Base-by-base conservation (phyloP, 768 basidiomycete genomes). In the Grammothele lineata region DNA sequence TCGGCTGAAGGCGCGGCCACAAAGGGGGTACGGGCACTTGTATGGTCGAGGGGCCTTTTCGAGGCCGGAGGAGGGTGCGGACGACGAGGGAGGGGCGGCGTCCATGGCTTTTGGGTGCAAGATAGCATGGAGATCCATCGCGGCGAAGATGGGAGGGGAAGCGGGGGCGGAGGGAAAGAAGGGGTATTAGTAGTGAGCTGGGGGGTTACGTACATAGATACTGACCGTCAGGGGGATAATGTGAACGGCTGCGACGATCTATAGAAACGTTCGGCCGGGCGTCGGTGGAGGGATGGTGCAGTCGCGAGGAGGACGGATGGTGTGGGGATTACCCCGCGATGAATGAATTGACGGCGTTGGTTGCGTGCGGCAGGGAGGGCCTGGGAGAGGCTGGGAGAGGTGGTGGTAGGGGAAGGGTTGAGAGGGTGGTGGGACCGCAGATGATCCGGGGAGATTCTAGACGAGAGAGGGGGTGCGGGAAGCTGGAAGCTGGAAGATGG, bases 1-100 rank as follows among this genome's bases (percentile, higher is more conserved):
- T 47, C 95, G 76, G 61, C 89, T 93, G 68, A 99, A 99, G 0
- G 95, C 92, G n/a, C 92, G 77, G 22, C 90, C 91, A 62, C 95
- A 99, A 24, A 90, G 77, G 3, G 75, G 76, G 65, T 88, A 90
- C 2, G 95, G 95, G 64, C 95, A 99, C 64, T 97, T 98, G 82
- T 97, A 99, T 0, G 95, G 95, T 48, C 93, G 68, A 0, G 83
- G 66, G 33, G 68, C 55, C 61, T 75, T 75, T 25, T 75, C 74
- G 25, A 56, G 52, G 5, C 60, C 48, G 18, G 50, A n/a, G 53
- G 58, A 10, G 52, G 58, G 21, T 48, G 56, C 26, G 58, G 49
- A 25, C 49, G 47, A 24, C 51, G 56, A 37, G 52, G 54, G 33
- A 37, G 50, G 41, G 40, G 53, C 30, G 47, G 40, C 45, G 37